Percentiles rank a stretch among this genome's conserved stretches.
These are phyloP conservation scores for Pleomassaria siparia DNA, from an alignment of 2,329 filamentous ascomycete species.

Conservation along the genomic window DNA sequence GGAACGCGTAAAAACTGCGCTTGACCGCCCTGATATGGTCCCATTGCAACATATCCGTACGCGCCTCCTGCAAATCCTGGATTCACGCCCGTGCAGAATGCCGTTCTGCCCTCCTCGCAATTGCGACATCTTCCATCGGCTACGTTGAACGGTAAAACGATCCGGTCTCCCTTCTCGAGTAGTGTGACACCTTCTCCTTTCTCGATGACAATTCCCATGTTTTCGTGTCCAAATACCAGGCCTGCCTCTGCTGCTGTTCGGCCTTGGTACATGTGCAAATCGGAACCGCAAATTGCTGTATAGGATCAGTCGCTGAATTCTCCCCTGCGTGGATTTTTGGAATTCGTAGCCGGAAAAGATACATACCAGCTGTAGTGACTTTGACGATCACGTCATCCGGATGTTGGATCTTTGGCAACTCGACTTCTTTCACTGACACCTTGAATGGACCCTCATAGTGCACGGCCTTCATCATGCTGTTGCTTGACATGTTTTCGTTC, in stretches of 20 bases:
- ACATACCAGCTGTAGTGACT: slow-evolving; percentile 60
- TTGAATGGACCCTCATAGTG: slow-evolving; percentile 64
- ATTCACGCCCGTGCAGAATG: slow-evolving; percentile 66
- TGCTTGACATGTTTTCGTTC: slow-evolving; percentile 6
- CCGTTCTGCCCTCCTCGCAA: slow-evolving; percentile 65
- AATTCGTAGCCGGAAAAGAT: not conserved
- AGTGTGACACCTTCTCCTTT: slow-evolving; percentile 61
- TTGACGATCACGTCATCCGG: slow-evolving; percentile 67
- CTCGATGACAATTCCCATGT: slow-evolving; percentile 61
- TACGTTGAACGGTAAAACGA: slow-evolving; percentile 68
- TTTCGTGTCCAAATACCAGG: slow-evolving; percentile 64
- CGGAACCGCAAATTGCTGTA: slow-evolving; percentile 56
- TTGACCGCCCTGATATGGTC: slow-evolving; percentile 58
- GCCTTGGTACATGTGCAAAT: slow-evolving; percentile 64
- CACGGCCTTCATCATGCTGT: slow-evolving; percentile 60
- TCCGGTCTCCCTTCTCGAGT: slow-evolving; percentile 63
- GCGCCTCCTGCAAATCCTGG: slow-evolving; percentile 62
- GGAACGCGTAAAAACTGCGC: slow-evolving; percentile 67
- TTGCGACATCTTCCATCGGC: slow-evolving; percentile 65
- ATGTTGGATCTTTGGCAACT: slow-evolving; percentile 61
- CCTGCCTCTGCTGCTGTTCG: slow-evolving; percentile 63
- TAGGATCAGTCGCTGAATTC: slow-evolving; percentile 5
- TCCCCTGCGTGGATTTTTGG: slow-evolving; percentile 3
- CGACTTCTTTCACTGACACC: slow-evolving; percentile 63
- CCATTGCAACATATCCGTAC: slow-evolving; percentile 65